These are phyloP conservation scores for Jasminum sambac DNA, from an alignment of 257 asterid genomes.

Conservation along the genomic window DNA sequence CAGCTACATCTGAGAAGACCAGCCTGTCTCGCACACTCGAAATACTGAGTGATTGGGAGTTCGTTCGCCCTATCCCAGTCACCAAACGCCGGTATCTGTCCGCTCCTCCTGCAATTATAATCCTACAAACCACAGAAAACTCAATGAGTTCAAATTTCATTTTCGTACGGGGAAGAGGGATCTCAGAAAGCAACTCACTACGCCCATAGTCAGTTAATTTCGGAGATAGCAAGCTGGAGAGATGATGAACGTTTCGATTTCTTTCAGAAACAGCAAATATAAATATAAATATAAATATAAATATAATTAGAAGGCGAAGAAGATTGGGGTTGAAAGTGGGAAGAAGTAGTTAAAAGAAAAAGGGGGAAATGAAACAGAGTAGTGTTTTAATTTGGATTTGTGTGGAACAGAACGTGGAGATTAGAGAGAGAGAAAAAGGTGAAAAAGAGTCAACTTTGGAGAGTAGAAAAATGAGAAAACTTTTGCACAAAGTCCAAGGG, in stretches of 20 bases:
- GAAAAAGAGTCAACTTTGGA: constrained; percentile 24
- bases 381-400: constrained; percentile 7
- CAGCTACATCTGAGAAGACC: constrained; percentile 54
- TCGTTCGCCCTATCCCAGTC: constrained; percentile 71
- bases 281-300: too few relatives aligned
- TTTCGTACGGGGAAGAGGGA: too few relatives aligned
- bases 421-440: neutral
- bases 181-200: too few relatives aligned
- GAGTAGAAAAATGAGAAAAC: neutral
- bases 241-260: too few relatives aligned
- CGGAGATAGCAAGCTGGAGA: too few relatives aligned
- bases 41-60: constrained; percentile 72
- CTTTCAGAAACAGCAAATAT: too few relatives aligned
- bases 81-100: constrained; percentile 76
- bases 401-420: constrained; percentile 26
- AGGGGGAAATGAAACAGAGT: neutral
- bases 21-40: constrained; percentile 80
- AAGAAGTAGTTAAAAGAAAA: neutral
- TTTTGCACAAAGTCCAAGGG: constrained; percentile 4
- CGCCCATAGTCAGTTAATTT: too few relatives aligned
- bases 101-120: constrained; percentile 44
- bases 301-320: too few relatives aligned
- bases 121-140: constrained; percentile 28
- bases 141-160: neutral
- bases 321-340: too few relatives aligned